phyloP scores from a whole-genome alignment of 1,284 basidiomycete genomes.

The Inonotus hispidus region DNA sequence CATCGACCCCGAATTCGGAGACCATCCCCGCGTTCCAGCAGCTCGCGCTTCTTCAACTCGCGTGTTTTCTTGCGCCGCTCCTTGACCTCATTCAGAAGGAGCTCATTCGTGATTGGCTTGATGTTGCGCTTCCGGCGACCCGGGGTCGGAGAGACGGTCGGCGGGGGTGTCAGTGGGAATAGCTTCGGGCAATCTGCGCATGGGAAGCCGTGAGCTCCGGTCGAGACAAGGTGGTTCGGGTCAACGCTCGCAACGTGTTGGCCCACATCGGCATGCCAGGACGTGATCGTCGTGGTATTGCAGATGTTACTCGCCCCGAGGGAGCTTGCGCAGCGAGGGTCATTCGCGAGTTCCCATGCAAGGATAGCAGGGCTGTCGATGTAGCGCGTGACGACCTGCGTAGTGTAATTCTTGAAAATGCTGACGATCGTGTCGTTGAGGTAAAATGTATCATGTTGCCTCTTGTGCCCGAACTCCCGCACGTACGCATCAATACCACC shows the following conservation, averaged over 20 bases:
- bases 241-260: constrained; percentile 43
- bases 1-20: constrained; percentile 57
- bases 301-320: constrained; percentile 38
- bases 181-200: constrained; percentile 54
- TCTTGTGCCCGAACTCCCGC: constrained; percentile 37
- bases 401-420: constrained; percentile 53
- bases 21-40: constrained; percentile 31
- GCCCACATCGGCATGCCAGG: constrained; percentile 48
- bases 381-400: constrained; percentile 49
- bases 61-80: constrained; percentile 37
- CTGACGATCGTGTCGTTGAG: constrained; percentile 41
- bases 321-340: constrained; percentile 57
- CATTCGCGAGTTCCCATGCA: constrained; percentile 62
- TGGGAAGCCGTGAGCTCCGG: constrained; percentile 57
- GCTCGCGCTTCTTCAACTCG: constrained; percentile 23
- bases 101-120: constrained; percentile 37
- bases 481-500: constrained; percentile 61
- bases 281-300: constrained; percentile 45
- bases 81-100: constrained; percentile 42
- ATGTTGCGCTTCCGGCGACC: constrained; percentile 34
- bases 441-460: constrained; percentile 55
- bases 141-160: constrained; percentile 36
- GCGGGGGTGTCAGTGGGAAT: constrained; percentile 36
- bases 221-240: constrained; percentile 58
- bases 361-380: constrained; percentile 45